Evolutionary conservation across 1,284 basidiomycete genomes (phyloP), one percentile per base, ranked within the genome.

Genomic region (Moniliella sp.): DNA sequence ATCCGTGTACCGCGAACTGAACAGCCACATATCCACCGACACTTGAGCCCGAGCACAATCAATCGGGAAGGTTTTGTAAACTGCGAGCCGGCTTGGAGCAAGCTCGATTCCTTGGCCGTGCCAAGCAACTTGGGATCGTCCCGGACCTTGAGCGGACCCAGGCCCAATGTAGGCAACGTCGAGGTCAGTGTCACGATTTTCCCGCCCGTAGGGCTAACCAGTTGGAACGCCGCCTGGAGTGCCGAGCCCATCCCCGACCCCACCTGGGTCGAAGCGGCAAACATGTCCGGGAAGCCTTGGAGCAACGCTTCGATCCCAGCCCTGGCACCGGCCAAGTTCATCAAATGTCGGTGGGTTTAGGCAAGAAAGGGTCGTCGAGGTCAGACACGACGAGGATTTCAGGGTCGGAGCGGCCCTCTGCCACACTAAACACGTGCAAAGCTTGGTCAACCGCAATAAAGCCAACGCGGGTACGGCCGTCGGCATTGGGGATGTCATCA

Each of bases 51-150:
- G 75, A 5, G 88, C 94, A 62, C 88, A 97, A 50, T 97, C 88
- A 58, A 97, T 97, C 12, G 91, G 83, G 49, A 97, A 94, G 0
- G 82, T 84, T 69, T 97, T 99, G 71, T 94, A 99, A 93, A 99
- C 5, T 77, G 72, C 18, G 79, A 80, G 15, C 52, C 60, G 0
- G 79, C 80, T 11, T 30, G 32, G 12, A 52, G 42, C 16, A 48
- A 30, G 5, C 36, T 45, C 44, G 61, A 29, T 40, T 78, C 79
- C 69, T 94, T 97, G 25, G 78, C 66, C 2, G 88, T 94, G 18
- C 91, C 91, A 25, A 97, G 71, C 36, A 94, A 67, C 64, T 97
- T 99, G 31, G 81, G 75, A 62, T 99, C 91, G 55, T 97, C 91
- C 40, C 91, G 71, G 59, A 82, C 81, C 67, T 94, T 97, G 40